A percentile compares a stretch with the other conserved stretches of the same genome.
Evolutionary conservation across 148 eudicot species (phyloP).

Genomic region (Silene conica): DNA sequence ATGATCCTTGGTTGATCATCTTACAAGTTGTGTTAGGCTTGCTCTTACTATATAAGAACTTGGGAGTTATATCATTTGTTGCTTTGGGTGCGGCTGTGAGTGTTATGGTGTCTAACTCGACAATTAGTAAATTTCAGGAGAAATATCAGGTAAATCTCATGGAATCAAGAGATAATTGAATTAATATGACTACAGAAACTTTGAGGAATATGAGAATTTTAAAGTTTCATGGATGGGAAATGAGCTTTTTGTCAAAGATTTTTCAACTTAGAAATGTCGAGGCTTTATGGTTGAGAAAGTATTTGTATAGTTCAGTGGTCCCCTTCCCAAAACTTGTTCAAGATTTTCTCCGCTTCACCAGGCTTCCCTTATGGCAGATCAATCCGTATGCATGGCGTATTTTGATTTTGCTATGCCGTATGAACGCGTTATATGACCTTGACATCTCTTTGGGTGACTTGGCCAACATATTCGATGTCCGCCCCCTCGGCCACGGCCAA

Average conservation of each 20-base stretch:
- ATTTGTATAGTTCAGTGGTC: too few relatives aligned
- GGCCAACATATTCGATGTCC: too few relatives aligned
- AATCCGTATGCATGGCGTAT: too few relatives aligned
- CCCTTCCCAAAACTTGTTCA: too few relatives aligned
- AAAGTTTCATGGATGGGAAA: conserved; percentile 57
- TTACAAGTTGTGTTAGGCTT: conserved; percentile 14
- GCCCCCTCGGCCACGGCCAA: too few relatives aligned
- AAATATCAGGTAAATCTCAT: conserved; percentile 38
- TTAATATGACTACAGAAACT: conserved; percentile 46
- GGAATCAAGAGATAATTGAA: conserved; percentile 46
- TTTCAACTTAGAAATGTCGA: conserved; percentile 32
- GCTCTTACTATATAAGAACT: conserved; percentile 11
- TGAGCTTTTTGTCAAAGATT: conserved; percentile 43
- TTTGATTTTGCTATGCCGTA: too few relatives aligned
- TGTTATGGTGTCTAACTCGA: background rate
- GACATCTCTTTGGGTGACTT: too few relatives aligned
- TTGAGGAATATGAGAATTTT: conserved; percentile 47
- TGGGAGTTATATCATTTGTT: conserved; percentile 15
- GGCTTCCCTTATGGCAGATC: too few relatives aligned
- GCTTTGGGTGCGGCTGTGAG: background rate
- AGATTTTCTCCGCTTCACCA: too few relatives aligned
- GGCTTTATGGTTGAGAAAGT: conserved; percentile 40
- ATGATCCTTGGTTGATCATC: conserved; percentile 20
- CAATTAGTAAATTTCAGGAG: conserved; percentile 20
- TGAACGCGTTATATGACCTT: too few relatives aligned